These are phyloP conservation scores for Chimonanthus salicifolius DNA, from an alignment of 164 flowering plant genomes.

Conservation along the genomic window DNA sequence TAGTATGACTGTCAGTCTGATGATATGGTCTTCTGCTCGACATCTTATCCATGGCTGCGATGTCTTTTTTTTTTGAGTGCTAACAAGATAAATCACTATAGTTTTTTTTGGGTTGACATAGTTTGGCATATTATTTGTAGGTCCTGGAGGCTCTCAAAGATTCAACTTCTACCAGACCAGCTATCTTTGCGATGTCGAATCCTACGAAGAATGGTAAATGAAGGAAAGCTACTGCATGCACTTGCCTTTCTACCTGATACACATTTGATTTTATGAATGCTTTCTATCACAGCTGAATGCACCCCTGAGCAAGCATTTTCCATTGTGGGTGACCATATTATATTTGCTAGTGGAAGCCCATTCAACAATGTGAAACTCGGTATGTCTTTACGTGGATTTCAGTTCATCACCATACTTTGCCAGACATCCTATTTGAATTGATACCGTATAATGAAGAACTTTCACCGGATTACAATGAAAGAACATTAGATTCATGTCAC, in stretches of 20 bases:
- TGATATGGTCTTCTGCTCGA: neutral
- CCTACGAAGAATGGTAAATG: slow-evolving; percentile 86
- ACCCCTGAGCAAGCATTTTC: slow-evolving; percentile 95
- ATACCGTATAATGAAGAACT: too few species aligned
- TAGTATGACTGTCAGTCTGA: neutral
- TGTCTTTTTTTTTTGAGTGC: neutral
- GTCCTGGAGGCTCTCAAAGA: slow-evolving; percentile 85
- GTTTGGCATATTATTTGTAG: slow-evolving; percentile 23
- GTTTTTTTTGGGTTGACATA: neutral
- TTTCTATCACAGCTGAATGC: slow-evolving; percentile 69
- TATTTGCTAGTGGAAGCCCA: slow-evolving; percentile 98
- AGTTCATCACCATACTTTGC: too few species aligned
- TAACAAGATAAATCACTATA: neutral
- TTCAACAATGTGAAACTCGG: slow-evolving; percentile 83
- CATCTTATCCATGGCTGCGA: neutral
- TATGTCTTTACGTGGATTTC: slow-evolving; percentile 21
- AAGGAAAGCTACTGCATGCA: neutral
- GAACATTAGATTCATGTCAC: too few species aligned
- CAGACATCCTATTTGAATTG: too few species aligned
- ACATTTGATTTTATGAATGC: slow-evolving; percentile 3
- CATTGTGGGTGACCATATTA: slow-evolving; percentile 69
- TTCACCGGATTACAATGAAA: too few species aligned
- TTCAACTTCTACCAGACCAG: slow-evolving; percentile 96
- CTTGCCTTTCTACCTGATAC: neutral
- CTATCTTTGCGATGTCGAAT: slow-evolving; percentile 93